Conservation (phyloP, 1,284 basidiomycete genomes). For the Malassezia vespertilionis region DNA sequence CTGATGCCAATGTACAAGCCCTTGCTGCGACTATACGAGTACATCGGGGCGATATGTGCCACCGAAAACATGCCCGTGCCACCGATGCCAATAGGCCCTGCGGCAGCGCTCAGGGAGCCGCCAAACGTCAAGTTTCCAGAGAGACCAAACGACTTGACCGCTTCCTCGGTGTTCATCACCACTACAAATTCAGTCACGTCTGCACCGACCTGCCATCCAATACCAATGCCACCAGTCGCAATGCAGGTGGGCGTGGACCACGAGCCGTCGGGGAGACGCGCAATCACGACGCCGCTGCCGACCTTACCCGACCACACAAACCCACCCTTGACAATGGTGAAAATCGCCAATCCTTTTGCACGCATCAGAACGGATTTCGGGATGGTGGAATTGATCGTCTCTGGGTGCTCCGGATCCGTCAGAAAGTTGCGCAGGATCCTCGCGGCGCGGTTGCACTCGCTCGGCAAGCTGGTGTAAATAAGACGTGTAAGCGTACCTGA, state of each 20-base stretch:
- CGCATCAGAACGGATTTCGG: slow-evolving; percentile 83
- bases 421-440: slow-evolving; percentile 80
- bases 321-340: slow-evolving; percentile 73
- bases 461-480: slow-evolving; percentile 23
- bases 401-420: slow-evolving; percentile 75
- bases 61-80: slow-evolving; percentile 76
- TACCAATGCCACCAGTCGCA: slow-evolving; percentile 77
- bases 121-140: slow-evolving; percentile 95
- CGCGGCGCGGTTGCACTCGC: slow-evolving; percentile 62
- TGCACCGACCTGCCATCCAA: slow-evolving; percentile 78
- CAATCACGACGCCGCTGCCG: slow-evolving; percentile 85
- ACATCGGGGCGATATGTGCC: slow-evolving; percentile 89
- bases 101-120: slow-evolving; percentile 47
- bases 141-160: slow-evolving; percentile 83
- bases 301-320: slow-evolving; percentile 95
- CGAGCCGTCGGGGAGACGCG: slow-evolving; percentile 83
- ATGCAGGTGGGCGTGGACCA: slow-evolving; percentile 97
- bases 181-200: slow-evolving; percentile 58
- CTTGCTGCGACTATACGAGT: slow-evolving; percentile 74
- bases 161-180: slow-evolving; percentile 91
- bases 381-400: slow-evolving; percentile 84
- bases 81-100: slow-evolving; percentile 76
- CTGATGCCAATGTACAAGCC: slow-evolving; percentile 90
- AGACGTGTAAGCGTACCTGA: slow-evolving; percentile 15
- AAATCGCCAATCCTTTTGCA: slow-evolving; percentile 75